A percentile compares a stretch with the other conserved stretches of the same genome.
Conservation (phyloP, 1,284 basidiomycete species). For the Porodaedalea pini region DNA sequence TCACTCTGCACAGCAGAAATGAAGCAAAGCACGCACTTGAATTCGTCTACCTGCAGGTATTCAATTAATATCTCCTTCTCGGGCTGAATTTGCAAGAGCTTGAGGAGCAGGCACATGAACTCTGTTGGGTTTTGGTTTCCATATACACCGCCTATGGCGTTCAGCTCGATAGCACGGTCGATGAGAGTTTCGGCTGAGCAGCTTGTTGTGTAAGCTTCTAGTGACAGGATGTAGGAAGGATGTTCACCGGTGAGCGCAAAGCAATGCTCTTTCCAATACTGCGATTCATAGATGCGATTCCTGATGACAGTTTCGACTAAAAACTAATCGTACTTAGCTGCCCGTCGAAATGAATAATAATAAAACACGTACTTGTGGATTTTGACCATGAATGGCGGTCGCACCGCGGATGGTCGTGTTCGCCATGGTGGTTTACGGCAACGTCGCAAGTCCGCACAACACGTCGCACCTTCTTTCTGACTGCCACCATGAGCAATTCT, state of each 20-base stretch:
- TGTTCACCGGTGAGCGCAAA: conserved; percentile 82
- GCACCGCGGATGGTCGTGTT: conserved; percentile 87
- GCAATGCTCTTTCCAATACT: conserved; percentile 97
- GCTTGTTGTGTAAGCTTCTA: conserved; percentile 6
- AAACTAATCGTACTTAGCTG: conserved; percentile 52
- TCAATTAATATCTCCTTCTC: conserved; percentile 95
- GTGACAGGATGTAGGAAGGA: conserved; percentile 7
- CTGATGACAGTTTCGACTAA: conserved; percentile 97
- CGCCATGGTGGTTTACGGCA: conserved; percentile 72
- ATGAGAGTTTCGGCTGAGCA: conserved; percentile 83
- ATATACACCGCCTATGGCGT: conserved; percentile 89
- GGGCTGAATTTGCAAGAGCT: conserved; percentile 95
- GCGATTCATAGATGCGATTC: conserved; percentile 92
- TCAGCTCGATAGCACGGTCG: conserved; percentile 84
- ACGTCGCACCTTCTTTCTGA: too few relatives aligned
- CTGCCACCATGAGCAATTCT: too few relatives aligned
- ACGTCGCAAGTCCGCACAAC: too few relatives aligned
- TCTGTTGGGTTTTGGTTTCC: conserved; percentile 90
- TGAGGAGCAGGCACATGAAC: conserved; percentile 88
- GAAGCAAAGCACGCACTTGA: conserved; percentile 72
- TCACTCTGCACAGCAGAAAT: not conserved
- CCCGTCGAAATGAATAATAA: not conserved
- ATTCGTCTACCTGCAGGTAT: conserved; percentile 93
- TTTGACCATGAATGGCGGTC: conserved; percentile 87
- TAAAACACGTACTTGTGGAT: conserved; percentile 67